Evolutionary conservation across 495 filamentous ascomycete species (phyloP), one percentile per base, ranked within the genome.

Genomic region (Aspergillus conjunctus): DNA sequence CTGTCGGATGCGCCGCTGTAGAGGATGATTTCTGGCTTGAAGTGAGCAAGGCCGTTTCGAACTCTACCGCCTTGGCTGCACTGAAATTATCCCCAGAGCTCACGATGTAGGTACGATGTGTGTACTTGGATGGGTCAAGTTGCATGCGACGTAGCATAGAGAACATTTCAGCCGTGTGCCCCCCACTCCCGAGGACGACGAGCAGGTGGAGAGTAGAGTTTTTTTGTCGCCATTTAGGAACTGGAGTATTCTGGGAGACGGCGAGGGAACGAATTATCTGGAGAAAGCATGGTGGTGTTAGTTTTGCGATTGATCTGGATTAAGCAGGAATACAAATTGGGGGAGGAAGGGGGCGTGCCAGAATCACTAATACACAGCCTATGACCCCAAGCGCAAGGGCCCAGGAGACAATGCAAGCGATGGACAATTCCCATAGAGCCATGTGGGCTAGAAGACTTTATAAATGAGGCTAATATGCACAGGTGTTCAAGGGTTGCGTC

Each of bases 91-190:
- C 94, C 5, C 90, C 93, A 1, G 79, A 82, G 54, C 85, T 88
- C 46, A 95, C 80, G 14, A 97, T 77, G 72, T 96, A 98, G 55
- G 90, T 93, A 18, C 94, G 85, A 67, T 90, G 86, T 5, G 77
- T 81, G 68, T 83, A 87, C 43, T 82, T 71, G 15, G 76, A 72
- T 0, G 73, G 70, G 55, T 82, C 69, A 20, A 81, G 70, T 20
- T 63, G 51, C 46, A 76, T 73, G 30, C 80, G 76, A 22, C 80
- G 71, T 22, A 98, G 79, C 73, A 95, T 87, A 60, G 87, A 84
- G 46, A 97, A 77, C 90, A 98, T 95, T 77, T 98, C 94, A 12
- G 91, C 85, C 1, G 93, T 97, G 77, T 98, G 94, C 5, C 94
- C 94, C 58, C 94, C 94, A 30, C 89, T 93, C 41, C 94, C 94